Conservation (phyloP, 768 basidiomycete species). For the Nidula microcarpa region DNA sequence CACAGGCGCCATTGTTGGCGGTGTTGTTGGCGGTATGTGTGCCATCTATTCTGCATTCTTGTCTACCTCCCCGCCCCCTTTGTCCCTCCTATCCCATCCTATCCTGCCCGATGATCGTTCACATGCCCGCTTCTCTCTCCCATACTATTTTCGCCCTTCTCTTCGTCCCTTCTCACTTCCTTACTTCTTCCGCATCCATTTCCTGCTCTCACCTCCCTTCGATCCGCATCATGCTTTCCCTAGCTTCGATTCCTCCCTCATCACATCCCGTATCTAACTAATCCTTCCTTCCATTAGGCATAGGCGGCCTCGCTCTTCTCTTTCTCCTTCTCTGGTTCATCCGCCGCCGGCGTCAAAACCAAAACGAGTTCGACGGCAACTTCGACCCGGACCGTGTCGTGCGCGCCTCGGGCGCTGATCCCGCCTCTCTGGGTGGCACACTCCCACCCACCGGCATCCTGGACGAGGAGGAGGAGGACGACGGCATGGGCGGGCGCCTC, state of each 20-base stretch:
- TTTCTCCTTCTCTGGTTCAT: conserved; percentile 20
- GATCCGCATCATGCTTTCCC: too few relatives aligned
- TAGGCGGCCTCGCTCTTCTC: conserved; percentile 22
- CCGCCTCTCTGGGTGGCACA: conserved; percentile 5
- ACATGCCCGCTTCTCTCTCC: background rate
- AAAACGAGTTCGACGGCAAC: conserved; percentile 34
- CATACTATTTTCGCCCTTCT: background rate
- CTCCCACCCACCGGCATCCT: conserved; percentile 9
- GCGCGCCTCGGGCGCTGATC: conserved; percentile 3
- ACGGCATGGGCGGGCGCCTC: conserved; percentile 31
- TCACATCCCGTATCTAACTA: conserved; percentile 1
- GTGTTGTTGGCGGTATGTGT: conserved; percentile 43
- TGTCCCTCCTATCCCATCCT: background rate
- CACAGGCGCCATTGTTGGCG: conserved; percentile 46
- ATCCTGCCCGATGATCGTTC: background rate
- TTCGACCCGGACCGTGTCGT: conserved; percentile 32
- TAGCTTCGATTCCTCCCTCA: background rate
- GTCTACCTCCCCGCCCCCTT: background rate
- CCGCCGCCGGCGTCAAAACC: conserved; percentile 13
- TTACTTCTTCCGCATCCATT: background rate
- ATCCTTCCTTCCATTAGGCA: conserved; percentile 12
- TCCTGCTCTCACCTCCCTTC: background rate
- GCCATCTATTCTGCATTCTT: background rate
- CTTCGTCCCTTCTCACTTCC: background rate
- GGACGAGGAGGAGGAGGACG: conserved; percentile 19